A percentile compares a stretch with the other conserved stretches of the same genome.
phyloP scores from a whole-genome alignment of 1,139 yeast genomes.

The Geotrichum citri-aurantii region DNA sequence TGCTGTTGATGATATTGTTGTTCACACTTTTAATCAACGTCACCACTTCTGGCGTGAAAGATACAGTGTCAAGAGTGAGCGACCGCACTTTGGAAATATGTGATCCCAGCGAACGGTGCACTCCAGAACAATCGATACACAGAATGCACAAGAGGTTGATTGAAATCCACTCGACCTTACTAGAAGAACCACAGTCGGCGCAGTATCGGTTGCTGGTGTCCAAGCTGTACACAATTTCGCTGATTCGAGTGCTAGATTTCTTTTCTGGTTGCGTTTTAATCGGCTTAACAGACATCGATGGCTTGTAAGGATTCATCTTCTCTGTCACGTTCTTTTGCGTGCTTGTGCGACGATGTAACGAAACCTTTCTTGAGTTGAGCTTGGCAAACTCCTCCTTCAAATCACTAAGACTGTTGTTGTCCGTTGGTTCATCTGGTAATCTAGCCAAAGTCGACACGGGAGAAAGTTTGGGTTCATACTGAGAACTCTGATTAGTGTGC shows the following conservation, averaged over 20 bases:
- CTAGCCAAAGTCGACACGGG: slow-evolving; percentile 2
- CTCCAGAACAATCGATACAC: slow-evolving; percentile 76
- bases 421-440: slow-evolving; percentile 2
- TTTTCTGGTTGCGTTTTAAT: neutral
- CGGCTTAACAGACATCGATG: neutral
- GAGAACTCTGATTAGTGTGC: neutral
- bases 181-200: slow-evolving; percentile 69
- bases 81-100: slow-evolving; percentile 74
- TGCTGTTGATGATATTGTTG: slow-evolving; percentile 55
- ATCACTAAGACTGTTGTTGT: slow-evolving; percentile 6
- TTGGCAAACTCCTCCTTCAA: slow-evolving; percentile 14
- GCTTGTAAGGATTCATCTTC: slow-evolving; percentile 2
- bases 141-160: slow-evolving; percentile 65
- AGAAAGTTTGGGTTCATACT: slow-evolving; percentile 2
- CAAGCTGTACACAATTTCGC: slow-evolving; percentile 21
- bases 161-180: slow-evolving; percentile 81
- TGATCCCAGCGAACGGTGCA: slow-evolving; percentile 70
- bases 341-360: slow-evolving; percentile 13
- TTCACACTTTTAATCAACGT: slow-evolving; percentile 56
- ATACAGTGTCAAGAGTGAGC: slow-evolving; percentile 61
- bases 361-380: slow-evolving; percentile 13
- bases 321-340: slow-evolving; percentile 5
- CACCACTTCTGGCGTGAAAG: slow-evolving; percentile 61
- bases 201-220: slow-evolving; percentile 60
- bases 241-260: slow-evolving; percentile 8